phyloP scores from a whole-genome alignment of 768 basidiomycete species.

The Leccinum pellstonianum region DNA sequence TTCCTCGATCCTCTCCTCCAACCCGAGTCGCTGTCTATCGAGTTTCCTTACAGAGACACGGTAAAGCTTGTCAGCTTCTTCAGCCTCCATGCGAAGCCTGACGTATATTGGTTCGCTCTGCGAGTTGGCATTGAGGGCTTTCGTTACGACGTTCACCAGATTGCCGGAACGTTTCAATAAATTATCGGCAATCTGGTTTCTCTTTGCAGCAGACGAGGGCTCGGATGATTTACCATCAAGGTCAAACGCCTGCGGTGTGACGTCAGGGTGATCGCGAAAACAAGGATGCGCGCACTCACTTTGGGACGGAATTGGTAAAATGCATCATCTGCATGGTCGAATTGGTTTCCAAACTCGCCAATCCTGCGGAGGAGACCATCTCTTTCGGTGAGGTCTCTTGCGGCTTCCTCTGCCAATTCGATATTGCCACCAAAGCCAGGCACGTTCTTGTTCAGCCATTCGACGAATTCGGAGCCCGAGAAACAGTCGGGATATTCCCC shows the following conservation, averaged over 20 bases:
- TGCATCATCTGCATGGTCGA: conserved; percentile 58
- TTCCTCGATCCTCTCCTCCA: conserved; percentile 87
- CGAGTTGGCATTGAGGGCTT: conserved; percentile 54
- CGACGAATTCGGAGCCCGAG: conserved; percentile 84
- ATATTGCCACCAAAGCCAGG: conserved; percentile 74
- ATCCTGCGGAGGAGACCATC: conserved; percentile 64
- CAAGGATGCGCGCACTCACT: conserved; percentile 39
- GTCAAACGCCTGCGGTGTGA: conserved; percentile 27
- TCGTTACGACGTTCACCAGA: conserved; percentile 69
- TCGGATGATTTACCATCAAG: conserved; percentile 29
- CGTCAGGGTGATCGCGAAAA: conserved; percentile 25
- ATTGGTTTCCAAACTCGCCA: conserved; percentile 81
- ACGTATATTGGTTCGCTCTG: conserved; percentile 65
- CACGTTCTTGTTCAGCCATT: conserved; percentile 79
- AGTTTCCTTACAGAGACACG: conserved; percentile 77
- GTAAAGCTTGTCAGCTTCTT: conserved; percentile 77
- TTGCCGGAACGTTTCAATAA: conserved; percentile 68
- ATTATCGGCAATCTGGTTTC: conserved; percentile 47
- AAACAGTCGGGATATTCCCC: conserved; percentile 88
- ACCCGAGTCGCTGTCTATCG: conserved; percentile 78
- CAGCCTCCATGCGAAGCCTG: conserved; percentile 72
- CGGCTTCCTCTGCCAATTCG: conserved; percentile 76
- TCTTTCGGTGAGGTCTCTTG: conserved; percentile 51
- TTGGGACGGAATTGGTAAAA: conserved; percentile 64
- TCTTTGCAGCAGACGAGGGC: conserved; percentile 22